Base-by-base conservation (phyloP, 1,139 yeast species). In the Hansenula sp. region DNA sequence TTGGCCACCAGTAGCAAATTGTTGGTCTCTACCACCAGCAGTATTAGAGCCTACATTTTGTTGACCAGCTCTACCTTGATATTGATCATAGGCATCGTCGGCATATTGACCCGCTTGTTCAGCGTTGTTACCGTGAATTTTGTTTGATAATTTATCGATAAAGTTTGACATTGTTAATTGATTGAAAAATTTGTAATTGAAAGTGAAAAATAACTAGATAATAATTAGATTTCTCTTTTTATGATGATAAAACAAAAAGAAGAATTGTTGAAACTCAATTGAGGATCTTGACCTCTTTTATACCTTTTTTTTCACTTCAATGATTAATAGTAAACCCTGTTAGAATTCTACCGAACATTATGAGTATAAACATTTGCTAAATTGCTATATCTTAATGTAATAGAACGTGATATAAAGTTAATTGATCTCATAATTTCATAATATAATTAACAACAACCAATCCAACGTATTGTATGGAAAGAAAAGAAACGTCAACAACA, bases 81-180 rank as follows among this genome's bases (percentile, higher is more conserved):
- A 31, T 17, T 38, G 29, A 35, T 40, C 39, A 19, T 27, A 16
- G 21, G 20, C 38, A 28, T 29, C 17, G 13, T 34, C 29, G 3
- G 36, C 32, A 17, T 39, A 20, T 21, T 43, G 31, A 29, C 31
- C 26, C 12, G 8, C 13, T 24, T 24, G 24, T 30, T 21, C 35
- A 21, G 6, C 31, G 21, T 25, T 25, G 39, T 39, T 25, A 32
- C 53, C 49, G 29, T 39, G 43, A 22, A 53, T 38, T 43, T 53
- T 53, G 51, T 45, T 44, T 31, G 54, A 39, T 36, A 53, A 28
- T 45, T 53, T 52, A 45, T 52, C 55, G 33, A 51, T 51, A 38
- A 53, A 46, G 46, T 51, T 50, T 34, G 57, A 50, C 55, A 51
- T 52, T 30, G 20, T 40, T n/a, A 26, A 33, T 39, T 35, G 21